Evolutionary conservation across 768 basidiomycete species (phyloP), one percentile per base, ranked within the genome.

Genomic region (Thelephora aurantiotincta): DNA sequence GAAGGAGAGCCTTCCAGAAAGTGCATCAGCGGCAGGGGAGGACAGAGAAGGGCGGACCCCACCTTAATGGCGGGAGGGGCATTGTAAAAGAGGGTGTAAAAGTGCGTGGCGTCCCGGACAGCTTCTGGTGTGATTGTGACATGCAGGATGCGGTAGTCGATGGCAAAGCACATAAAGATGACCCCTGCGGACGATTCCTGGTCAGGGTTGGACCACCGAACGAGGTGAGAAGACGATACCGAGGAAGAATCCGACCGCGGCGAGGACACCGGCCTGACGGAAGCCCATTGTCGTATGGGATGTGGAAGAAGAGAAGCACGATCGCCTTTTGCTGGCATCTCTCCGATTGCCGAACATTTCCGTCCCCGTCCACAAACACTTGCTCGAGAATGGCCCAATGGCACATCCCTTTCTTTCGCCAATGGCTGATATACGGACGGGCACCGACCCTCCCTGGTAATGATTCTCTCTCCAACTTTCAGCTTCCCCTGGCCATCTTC

Each of bases 31-130:
- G 6, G 14, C 5, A n/a, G 6, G 14, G 14, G 7, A 22, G 42
- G 43, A 6, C 11, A 2, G 43, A 22, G 9, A 41, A 41, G 14
- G 4, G n/a, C 23, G 18, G 42, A 33, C 60, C 73, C 42, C 49
- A 86, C 91, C 78, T 92, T 93, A 66, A 96, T 90, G 36, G 89
- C 93, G 22, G 82, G 83, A 2, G 93, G 93, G 1, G 93, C 80
- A 61, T 89, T 87, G 66, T 77, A 94, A 68, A 96, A 97, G 20
- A 88, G 92, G 44, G 76, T 76, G 60, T 97, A 97, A 65, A 92
- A 94, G 57, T 82, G 78, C 62, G 87, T 82, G 3, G 83, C 91
- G 58, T 93, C 88, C 37, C 72, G 68, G 38, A 85, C 58, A 30
- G 75, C 68, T 45, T 79, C 74, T 1, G 83, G 74, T 2, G 78